Conservation (phyloP, 1,284 basidiomycete genomes). For the Ustilago sp. region DNA sequence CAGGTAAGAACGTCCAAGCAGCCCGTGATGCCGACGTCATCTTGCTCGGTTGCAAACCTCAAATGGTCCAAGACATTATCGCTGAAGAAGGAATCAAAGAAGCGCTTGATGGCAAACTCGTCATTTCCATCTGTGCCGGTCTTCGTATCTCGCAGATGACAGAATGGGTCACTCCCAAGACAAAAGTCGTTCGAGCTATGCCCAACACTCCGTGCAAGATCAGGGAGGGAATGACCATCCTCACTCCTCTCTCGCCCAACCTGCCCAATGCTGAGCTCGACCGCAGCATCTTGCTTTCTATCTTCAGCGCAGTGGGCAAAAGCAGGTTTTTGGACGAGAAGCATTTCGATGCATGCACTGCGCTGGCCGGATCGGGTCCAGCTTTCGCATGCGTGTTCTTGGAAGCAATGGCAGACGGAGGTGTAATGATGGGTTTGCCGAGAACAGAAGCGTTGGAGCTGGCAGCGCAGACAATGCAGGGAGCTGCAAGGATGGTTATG, state of each 20-base stretch:
- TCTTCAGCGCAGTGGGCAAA: conserved; percentile 65
- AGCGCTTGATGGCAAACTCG: conserved; percentile 86
- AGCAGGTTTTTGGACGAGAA: conserved; percentile 68
- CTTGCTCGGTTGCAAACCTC: conserved; percentile 80
- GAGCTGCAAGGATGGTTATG: conserved; percentile 94
- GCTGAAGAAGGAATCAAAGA: conserved; percentile 83
- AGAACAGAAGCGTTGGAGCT: conserved; percentile 92
- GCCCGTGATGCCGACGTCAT: conserved; percentile 84
- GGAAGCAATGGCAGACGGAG: conserved; percentile 98
- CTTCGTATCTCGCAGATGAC: conserved; percentile 86
- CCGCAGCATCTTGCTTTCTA: conserved; percentile 56
- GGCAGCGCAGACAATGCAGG: conserved; percentile 95
- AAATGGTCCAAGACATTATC: conserved; percentile 83
- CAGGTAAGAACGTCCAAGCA: conserved; percentile 79
- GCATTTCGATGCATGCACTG: conserved; percentile 96
- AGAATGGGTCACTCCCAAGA: conserved; percentile 80
- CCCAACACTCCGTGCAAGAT: conserved; percentile 95
- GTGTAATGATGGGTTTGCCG: conserved; percentile 99
- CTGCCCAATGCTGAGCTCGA: conserved; percentile 47
- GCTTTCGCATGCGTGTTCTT: conserved; percentile 97
- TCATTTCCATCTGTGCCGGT: conserved; percentile 96
- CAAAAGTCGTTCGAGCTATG: conserved; percentile 93
- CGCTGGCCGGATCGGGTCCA: conserved; percentile 93
- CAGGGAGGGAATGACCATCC: conserved; percentile 68
- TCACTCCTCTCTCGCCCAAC: conserved; percentile 56